Evolutionary conservation across 345 rosid genomes (phyloP).

Genomic region (Toxicodendron radicans): DNA sequence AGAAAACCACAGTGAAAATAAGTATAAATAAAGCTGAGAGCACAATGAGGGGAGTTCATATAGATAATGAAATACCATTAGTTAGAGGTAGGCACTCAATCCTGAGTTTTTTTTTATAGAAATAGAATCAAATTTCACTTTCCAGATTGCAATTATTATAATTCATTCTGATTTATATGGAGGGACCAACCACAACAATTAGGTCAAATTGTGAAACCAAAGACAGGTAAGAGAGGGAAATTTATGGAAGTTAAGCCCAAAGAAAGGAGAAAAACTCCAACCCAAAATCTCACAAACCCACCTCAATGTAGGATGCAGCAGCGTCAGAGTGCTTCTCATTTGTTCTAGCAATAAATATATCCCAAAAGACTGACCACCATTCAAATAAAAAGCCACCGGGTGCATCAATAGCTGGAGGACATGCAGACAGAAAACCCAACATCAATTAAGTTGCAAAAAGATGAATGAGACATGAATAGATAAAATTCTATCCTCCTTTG

Average conservation of each 20-base stretch:
- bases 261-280: background rate
- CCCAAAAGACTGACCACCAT: conserved; percentile 93
- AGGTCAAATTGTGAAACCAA: background rate
- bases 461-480: background rate
- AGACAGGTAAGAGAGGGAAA: conserved; percentile 1
- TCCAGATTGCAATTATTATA: background rate
- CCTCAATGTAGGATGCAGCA: conserved; percentile 63
- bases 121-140: background rate
- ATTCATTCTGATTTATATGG: background rate
- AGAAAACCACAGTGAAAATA: background rate
- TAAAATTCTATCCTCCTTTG: background rate
- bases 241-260: background rate
- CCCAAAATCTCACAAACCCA: conserved; percentile 19
- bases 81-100: background rate
- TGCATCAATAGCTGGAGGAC: conserved; percentile 57
- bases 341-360: conserved; percentile 56
- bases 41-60: background rate
- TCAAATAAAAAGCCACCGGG: conserved; percentile 72
- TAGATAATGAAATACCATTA: background rate
- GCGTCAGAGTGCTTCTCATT: conserved; percentile 56
- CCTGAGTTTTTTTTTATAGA: background rate
- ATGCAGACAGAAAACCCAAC: conserved; percentile 9
- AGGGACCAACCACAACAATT: background rate
- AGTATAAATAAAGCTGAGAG: background rate
- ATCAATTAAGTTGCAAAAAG: conserved; percentile 13